Evolutionary conservation across 2,329 filamentous ascomycete genomes (phyloP).

Genomic region (Trichoderma brevicompactum): DNA sequence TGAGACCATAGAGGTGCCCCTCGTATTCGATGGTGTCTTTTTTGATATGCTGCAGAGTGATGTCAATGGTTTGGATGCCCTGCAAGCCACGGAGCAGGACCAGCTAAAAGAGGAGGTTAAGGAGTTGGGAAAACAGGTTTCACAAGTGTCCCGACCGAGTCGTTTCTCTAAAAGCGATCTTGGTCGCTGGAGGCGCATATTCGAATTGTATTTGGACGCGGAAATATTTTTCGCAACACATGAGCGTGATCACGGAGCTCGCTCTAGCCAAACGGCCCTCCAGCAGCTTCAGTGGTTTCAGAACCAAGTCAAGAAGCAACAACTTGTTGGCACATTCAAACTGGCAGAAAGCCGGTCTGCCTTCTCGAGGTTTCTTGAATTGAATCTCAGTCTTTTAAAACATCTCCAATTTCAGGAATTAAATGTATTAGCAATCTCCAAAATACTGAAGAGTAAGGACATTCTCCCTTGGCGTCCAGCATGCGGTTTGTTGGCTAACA

Average conservation of each 20-base stretch:
- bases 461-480: neutral
- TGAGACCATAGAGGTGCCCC: constrained; percentile 68
- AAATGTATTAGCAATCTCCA: constrained; percentile 75
- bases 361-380: constrained; percentile 68
- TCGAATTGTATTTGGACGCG: constrained; percentile 79
- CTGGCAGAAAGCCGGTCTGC: constrained; percentile 67
- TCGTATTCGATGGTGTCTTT: constrained; percentile 79
- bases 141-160: constrained; percentile 66
- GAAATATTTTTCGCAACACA: constrained; percentile 81
- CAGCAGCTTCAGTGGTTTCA: constrained; percentile 74
- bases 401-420: constrained; percentile 84
- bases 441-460: constrained; percentile 79
- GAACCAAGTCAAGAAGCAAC: constrained; percentile 63
- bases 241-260: constrained; percentile 70
- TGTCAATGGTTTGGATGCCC: constrained; percentile 67
- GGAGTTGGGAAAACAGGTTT: constrained; percentile 66
- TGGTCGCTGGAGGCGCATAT: constrained; percentile 77
- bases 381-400: constrained; percentile 78
- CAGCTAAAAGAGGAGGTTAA: constrained; percentile 67
- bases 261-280: constrained; percentile 67
- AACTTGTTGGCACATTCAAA: constrained; percentile 66
- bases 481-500: neutral
- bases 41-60: constrained; percentile 76
- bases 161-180: constrained; percentile 68
- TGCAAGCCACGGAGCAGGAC: constrained; percentile 69